Percentiles rank a stretch among this genome's conserved stretches.
phyloP scores from a whole-genome alignment of 2,329 filamentous ascomycete species.

The Colletotrichum nymphaeae region DNA sequence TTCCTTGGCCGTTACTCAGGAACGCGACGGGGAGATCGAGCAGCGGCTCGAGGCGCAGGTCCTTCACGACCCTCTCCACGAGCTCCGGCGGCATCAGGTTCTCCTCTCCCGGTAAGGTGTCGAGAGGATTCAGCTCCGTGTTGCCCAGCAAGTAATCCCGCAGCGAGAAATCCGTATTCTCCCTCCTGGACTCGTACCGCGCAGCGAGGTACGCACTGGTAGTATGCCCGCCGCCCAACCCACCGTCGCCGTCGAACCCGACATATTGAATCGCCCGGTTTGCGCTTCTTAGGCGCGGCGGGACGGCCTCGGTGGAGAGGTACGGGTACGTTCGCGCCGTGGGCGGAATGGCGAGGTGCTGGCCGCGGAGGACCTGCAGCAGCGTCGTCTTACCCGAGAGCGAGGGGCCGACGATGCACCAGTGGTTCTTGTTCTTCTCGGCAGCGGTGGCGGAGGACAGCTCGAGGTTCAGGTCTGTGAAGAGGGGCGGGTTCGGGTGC shows the following conservation, averaged over 20 bases:
- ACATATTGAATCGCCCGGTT: constrained; percentile 85
- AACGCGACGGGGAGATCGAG: constrained; percentile 87
- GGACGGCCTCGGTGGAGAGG: constrained; percentile 72
- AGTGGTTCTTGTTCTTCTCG: constrained; percentile 68
- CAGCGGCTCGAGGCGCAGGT: constrained; percentile 76
- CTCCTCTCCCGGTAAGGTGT: constrained; percentile 53
- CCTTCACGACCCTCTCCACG: constrained; percentile 72
- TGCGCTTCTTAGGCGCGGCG: constrained; percentile 66
- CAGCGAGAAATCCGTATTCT: constrained; percentile 89
- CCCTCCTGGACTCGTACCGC: constrained; percentile 87
- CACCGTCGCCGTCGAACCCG: constrained; percentile 82
- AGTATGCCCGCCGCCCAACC: constrained; percentile 60
- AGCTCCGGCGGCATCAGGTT: constrained; percentile 60
- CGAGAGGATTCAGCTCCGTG: constrained; percentile 82
- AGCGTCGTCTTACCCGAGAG: constrained; percentile 85
- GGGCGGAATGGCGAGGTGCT: constrained; percentile 80
- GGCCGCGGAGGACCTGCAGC: constrained; percentile 80
- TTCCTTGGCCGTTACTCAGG: constrained; percentile 92
- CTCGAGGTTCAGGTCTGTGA: constrained; percentile 76
- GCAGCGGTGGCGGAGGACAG: constrained; percentile 69
- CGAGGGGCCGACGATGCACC: constrained; percentile 87
- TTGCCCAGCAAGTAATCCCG: constrained; percentile 84
- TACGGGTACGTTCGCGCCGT: constrained; percentile 82
- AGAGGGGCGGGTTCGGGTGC: constrained; percentile 77
- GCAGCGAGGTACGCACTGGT: constrained; percentile 88